Percentiles rank a stretch among this genome's conserved stretches.
phyloP scores from a whole-genome alignment of 768 basidiomycete genomes.

The Auricularia cornea region DNA sequence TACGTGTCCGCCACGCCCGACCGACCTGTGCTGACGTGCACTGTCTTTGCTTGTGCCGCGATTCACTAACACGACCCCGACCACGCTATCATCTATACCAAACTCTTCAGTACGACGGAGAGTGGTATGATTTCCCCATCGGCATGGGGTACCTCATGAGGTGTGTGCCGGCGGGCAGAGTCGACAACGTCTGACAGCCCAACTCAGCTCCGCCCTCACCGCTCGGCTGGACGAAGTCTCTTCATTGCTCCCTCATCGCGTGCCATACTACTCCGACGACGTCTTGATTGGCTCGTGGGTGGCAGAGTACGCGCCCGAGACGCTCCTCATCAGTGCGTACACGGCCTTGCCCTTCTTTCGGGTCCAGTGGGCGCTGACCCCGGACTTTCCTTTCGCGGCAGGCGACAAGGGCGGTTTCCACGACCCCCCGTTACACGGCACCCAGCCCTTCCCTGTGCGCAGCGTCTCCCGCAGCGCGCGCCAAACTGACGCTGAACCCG shows the following conservation, averaged over 20 bases:
- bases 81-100: not conserved
- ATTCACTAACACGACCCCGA: too few species aligned
- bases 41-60: not conserved
- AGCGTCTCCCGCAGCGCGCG: not conserved
- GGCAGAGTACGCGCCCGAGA: not conserved
- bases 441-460: not conserved
- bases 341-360: not conserved
- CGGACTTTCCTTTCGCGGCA: not conserved
- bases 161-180: not conserved
- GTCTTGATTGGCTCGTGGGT: not conserved
- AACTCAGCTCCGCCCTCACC: not conserved
- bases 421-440: not conserved
- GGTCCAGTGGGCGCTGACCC: too few species aligned
- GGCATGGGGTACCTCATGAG: not conserved
- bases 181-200: too few species aligned
- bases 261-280: not conserved
- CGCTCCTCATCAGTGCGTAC: not conserved
- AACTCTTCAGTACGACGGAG: not conserved
- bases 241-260: not conserved
- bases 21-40: not conserved
- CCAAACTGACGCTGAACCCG: not conserved
- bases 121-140: not conserved
- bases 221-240: not conserved
- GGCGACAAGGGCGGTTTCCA: not conserved
- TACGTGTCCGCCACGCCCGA: too few species aligned